These are phyloP conservation scores for Brassica rapa DNA, from an alignment of 345 rosid genomes.

Conservation along the genomic window DNA sequence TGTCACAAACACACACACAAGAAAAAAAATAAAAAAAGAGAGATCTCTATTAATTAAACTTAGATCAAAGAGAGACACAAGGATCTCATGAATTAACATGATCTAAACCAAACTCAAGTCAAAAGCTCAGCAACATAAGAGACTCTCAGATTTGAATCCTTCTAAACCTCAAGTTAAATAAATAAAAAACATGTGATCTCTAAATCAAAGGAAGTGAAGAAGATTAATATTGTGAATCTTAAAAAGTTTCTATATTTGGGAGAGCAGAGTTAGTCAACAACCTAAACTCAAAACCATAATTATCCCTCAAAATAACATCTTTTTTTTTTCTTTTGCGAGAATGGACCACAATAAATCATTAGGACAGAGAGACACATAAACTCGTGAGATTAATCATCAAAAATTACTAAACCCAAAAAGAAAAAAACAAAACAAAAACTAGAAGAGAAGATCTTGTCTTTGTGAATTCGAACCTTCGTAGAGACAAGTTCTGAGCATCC, in stretches of 20 bases:
- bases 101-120: slow-evolving; percentile 26
- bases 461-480: slow-evolving; percentile 64
- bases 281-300: slow-evolving; percentile 39
- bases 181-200: not conserved
- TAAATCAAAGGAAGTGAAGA: not conserved
- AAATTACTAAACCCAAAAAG: not conserved
- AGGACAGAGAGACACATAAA: slow-evolving; percentile 21
- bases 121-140: slow-evolving; percentile 17
- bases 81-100: slow-evolving; percentile 17
- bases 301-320: slow-evolving; percentile 36
- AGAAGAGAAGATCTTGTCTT: slow-evolving; percentile 15
- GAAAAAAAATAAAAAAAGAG: not conserved
- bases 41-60: not conserved
- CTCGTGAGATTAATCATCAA: not conserved
- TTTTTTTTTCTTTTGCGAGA: slow-evolving; percentile 11
- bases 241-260: slow-evolving; percentile 34
- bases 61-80: slow-evolving; percentile 18
- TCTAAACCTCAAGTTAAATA: not conserved
- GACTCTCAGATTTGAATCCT: slow-evolving; percentile 30
- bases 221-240: slow-evolving; percentile 23
- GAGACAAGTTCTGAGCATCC: slow-evolving; percentile 78
- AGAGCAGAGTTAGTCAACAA: slow-evolving; percentile 46
- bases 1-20: not conserved
- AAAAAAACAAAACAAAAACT: not conserved
- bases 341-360: slow-evolving; percentile 35